Evolutionary conservation across 2,329 filamentous ascomycete species (phyloP), one percentile per base, ranked within the genome.

Genomic region (Cercospora nicotianae): DNA sequence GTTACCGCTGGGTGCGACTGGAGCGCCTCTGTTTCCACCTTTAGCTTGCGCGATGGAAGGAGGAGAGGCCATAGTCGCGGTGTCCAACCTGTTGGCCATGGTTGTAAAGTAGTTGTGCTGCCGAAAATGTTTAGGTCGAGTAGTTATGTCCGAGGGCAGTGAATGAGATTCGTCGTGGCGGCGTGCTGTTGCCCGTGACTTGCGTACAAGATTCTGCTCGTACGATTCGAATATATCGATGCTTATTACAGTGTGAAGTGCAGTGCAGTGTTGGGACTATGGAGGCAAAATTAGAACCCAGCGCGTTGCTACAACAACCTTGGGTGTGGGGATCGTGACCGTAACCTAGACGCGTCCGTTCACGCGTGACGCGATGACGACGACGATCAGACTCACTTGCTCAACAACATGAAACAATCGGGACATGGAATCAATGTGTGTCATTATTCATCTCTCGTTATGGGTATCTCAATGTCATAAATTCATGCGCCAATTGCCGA

Each of bases 1-100:
- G 66, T 80, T 84, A 62, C 79, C 79, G 71, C 77, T 82, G 70
- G 77, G 69, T 39, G 70, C 65, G 57, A 75, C 60, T 36, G 70
- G 64, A 58, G 74, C 51, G 23, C 69, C 63, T 59, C 67, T 69
- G 65, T 60, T 69, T 61, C 66, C 67, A 60, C 68, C 69, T 68
- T 77, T 77, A 70, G 74, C 68, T 69, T 78, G 77, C 67, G 67
- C 67, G 67, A 72, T 68, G 72, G 78, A 73, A 68, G 77, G 73
- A 28, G 77, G 72, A 31, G 75, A 72, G 30, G 74, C 67, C 63
- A 74, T 77, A 64, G 74, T 73, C 13, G 75, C 75, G 63, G 74
- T 69, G 63, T 72, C 71, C 67, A 74, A 69, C 69, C 75, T 73
- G 72, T 73, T 74, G 63, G 76, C 74, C 76, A 78, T 78, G 60